Evolutionary conservation across 2,329 filamentous ascomycete species (phyloP).

Genomic region (Escovopsis sp.): DNA sequence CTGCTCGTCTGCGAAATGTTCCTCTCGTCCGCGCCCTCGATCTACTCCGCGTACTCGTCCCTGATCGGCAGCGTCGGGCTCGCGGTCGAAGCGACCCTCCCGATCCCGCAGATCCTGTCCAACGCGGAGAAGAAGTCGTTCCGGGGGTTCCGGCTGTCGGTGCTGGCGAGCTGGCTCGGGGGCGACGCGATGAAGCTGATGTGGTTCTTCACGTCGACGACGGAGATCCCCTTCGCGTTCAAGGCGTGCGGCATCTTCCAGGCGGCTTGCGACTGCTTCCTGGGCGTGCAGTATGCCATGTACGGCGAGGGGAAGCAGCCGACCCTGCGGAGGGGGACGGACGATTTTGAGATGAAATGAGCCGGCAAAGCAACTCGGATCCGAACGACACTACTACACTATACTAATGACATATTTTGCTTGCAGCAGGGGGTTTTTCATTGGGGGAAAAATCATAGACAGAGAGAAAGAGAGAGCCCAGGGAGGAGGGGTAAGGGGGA

Average conservation of each 20-base stretch:
- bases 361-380: too few species aligned
- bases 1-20: slow-evolving; percentile 53
- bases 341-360: slow-evolving; percentile 6
- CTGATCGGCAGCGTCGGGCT: slow-evolving; percentile 62
- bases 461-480: too few species aligned
- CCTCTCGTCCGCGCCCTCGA: slow-evolving; percentile 37
- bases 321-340: neutral
- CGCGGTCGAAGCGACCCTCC: slow-evolving; percentile 65
- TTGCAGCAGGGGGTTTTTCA: neutral
- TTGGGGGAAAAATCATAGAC: too few species aligned
- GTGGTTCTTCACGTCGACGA: slow-evolving; percentile 61
- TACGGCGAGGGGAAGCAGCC: slow-evolving; percentile 40
- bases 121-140: slow-evolving; percentile 56
- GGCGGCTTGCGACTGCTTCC: slow-evolving; percentile 56
- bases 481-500: too few species aligned
- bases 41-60: slow-evolving; percentile 52
- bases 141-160: slow-evolving; percentile 61
- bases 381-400: too few species aligned
- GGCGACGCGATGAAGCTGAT: slow-evolving; percentile 82
- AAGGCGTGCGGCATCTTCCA: slow-evolving; percentile 75
- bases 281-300: slow-evolving; percentile 60
- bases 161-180: slow-evolving; percentile 62
- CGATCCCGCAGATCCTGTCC: slow-evolving; percentile 60
- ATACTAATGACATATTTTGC: too few species aligned
- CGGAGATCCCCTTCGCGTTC: slow-evolving; percentile 60